These are phyloP conservation scores for Azolla pinnata DNA, from an alignment of 75 land plant genomes.

Conservation along the genomic window DNA sequence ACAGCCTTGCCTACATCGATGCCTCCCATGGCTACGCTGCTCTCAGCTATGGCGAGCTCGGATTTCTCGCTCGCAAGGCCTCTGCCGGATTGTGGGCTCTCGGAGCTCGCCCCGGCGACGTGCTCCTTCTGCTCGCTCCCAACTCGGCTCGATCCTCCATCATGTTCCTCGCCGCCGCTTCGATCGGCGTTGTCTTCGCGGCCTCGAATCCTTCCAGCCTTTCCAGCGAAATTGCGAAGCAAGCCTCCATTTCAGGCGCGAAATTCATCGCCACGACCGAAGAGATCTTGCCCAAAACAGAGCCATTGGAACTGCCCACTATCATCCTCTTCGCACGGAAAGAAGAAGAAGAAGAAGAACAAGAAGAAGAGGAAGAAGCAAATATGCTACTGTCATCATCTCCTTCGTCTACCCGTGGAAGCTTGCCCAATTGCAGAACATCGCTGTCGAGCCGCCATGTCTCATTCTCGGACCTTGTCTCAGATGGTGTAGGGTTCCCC, in stretches of 20 bases:
- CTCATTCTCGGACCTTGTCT: not conserved
- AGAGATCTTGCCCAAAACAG: not conserved
- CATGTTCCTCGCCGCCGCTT: constrained; percentile 33
- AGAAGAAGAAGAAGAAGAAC: not conserved
- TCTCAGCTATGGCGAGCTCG: constrained; percentile 17
- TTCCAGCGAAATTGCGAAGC: constrained; percentile 12
- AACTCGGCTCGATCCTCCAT: constrained; percentile 21
- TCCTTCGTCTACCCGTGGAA: too few relatives aligned
- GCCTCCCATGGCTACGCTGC: constrained; percentile 9
- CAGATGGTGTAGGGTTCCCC: not conserved
- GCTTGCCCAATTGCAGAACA: too few relatives aligned
- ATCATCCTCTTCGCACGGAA: not conserved
- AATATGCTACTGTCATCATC: not conserved
- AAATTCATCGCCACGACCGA: constrained; percentile 17
- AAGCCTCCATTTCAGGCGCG: constrained; percentile 8
- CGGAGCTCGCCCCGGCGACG: constrained; percentile 21
- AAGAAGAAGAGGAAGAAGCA: not conserved
- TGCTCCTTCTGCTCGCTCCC: constrained; percentile 26
- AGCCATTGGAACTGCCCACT: not conserved
- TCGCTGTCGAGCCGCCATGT: too few relatives aligned
- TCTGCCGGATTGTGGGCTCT: constrained; percentile 17
- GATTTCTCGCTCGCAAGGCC: constrained; percentile 13
- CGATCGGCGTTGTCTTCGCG: constrained; percentile 42
- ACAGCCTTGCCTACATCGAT: constrained; percentile 21
- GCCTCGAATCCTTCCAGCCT: constrained; percentile 35